Base-by-base conservation (phyloP, 1,284 basidiomycete species). In the Ganoderma lingzhi region DNA sequence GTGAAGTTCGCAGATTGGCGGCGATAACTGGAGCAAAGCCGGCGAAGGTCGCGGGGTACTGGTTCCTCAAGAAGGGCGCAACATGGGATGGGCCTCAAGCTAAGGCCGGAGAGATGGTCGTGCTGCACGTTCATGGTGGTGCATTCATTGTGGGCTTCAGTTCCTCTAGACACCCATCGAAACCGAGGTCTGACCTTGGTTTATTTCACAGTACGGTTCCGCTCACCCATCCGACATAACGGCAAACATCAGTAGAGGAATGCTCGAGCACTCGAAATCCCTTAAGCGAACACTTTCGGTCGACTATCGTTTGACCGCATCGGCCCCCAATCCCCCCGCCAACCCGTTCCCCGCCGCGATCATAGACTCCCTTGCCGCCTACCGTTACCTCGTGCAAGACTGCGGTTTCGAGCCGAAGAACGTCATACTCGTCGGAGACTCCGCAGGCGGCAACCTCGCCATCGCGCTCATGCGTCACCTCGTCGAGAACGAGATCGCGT, bases 401-500 rank as follows among this genome's bases (percentile, higher is more conserved):
- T 76, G 82, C 48, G 79, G 80, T 0, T 82, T 86, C 65, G 66
- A 74, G 6, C 80, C 83, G 28, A 72, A 77, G 15, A 82, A 87
- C 73, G 88, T 94, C 71, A 82, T 91, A 56, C 62, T 94, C 28
- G 83, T 82, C n/a, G 92, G 92, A 1, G 91, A 94, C 77, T 90
- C 88, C n/a, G 91, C 92, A 0, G 93, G 93, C 2, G 62, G 66
- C 14, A 92, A 93, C 76, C 83, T 93, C n/a, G 89, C 87, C 0
- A 81, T 90, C 19, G 90, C 90, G 0, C 80, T 89, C 42, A 81
- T 80, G 8, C 84, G 86, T 9, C 88, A 88, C 71, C 74, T 82
- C 37, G 32, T 75, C 30, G 76, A 81, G 44, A 73, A 77, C 63
- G 69, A 72, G 3, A 73, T 87, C 19, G 82, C 85, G 30, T 55